Evolutionary conservation across 306 rosid species (phyloP).

Genomic region (Sesbania bispinosa): DNA sequence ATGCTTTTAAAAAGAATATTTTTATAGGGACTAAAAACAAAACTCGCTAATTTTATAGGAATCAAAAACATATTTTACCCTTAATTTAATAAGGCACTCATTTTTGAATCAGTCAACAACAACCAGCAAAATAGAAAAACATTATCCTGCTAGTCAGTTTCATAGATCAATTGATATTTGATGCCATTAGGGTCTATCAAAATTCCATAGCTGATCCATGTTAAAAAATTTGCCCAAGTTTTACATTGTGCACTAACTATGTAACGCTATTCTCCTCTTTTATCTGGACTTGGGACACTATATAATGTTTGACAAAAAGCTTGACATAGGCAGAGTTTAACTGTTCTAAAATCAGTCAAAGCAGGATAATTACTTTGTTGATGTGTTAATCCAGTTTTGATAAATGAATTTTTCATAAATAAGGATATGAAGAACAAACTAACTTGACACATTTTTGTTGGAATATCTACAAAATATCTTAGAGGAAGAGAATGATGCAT

Average conservation of each 20-base stretch:
- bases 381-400: neutral
- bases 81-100: constrained; percentile 1
- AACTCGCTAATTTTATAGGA: no score
- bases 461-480: neutral
- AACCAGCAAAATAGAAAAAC: constrained; percentile 1
- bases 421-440: neutral
- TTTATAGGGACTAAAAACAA: no score
- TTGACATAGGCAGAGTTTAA: neutral
- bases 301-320: neutral
- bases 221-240: neutral
- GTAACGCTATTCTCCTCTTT: neutral
- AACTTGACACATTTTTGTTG: neutral
- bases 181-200: neutral
- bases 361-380: constrained; percentile 1
- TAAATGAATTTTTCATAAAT: neutral
- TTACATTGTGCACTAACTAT: neutral
- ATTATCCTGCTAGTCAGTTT: neutral
- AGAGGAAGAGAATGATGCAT: neutral
- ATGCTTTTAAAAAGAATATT: no score
- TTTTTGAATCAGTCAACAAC: constrained; percentile 9
- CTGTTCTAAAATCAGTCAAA: constrained; percentile 6
- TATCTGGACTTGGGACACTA: neutral
- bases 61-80: no score
- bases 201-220: neutral
- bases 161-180: neutral